Percentiles rank a stretch among this genome's conserved stretches.
phyloP scores from a whole-genome alignment of 257 asterid genomes.

The Pogostemon cablin region DNA sequence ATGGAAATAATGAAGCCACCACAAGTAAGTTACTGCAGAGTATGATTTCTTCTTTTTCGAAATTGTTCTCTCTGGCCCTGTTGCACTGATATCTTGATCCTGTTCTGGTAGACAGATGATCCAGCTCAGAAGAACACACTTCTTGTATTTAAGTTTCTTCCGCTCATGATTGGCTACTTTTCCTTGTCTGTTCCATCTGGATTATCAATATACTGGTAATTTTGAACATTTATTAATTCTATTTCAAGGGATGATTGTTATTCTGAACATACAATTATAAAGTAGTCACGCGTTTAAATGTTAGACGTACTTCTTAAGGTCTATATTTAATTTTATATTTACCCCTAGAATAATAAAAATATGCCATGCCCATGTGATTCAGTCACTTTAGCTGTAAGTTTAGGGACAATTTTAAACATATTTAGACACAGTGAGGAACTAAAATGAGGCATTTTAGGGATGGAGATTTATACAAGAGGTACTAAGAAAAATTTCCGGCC shows the following conservation, averaged over 20 bases:
- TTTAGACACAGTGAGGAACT: neutral
- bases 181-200: slow-evolving; percentile 99
- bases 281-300: slow-evolving; percentile 25
- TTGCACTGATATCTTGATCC: slow-evolving; percentile 43
- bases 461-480: neutral
- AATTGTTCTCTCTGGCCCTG: slow-evolving; percentile 28
- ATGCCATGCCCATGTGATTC: neutral
- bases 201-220: slow-evolving; percentile 93
- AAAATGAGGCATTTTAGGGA: slow-evolving; percentile 11
- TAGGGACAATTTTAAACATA: neutral
- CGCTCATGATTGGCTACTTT: slow-evolving; percentile 99
- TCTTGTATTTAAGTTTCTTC: slow-evolving; percentile 91
- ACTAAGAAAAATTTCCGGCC: neutral
- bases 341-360: neutral
- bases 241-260: slow-evolving; percentile 10
- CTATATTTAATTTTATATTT: neutral
- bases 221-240: slow-evolving; percentile 27
- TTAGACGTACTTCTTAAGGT: slow-evolving; percentile 23
- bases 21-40: slow-evolving; percentile 59
- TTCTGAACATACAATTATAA: slow-evolving; percentile 8
- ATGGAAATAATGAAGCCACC: slow-evolving; percentile 99
- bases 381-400: neutral
- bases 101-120: slow-evolving; percentile 83
- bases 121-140: slow-evolving; percentile 96
- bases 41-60: slow-evolving; percentile 20